phyloP scores from a whole-genome alignment of 257 asterid genomes.

The Primulina eburnea region DNA sequence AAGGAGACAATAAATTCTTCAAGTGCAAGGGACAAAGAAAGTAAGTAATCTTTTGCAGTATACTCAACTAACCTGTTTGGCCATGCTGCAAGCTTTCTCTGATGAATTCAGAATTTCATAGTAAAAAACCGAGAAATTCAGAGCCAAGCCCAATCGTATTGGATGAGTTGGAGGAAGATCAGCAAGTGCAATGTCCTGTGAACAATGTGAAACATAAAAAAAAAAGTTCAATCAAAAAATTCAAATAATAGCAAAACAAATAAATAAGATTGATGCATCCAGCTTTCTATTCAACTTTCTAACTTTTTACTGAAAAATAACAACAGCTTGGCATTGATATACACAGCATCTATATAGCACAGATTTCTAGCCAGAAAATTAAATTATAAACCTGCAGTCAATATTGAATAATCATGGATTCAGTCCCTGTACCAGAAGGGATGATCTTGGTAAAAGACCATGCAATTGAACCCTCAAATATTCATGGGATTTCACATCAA shows the following conservation, averaged over 20 bases:
- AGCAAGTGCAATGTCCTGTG: conserved; percentile 52
- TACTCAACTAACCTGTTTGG: conserved; percentile 50
- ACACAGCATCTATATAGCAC: background rate
- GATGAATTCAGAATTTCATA: conserved; percentile 61
- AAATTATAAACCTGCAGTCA: background rate
- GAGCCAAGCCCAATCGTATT: conserved; percentile 61
- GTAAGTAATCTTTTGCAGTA: background rate
- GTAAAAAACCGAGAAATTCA: conserved; percentile 65
- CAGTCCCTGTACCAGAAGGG: conserved; percentile 4
- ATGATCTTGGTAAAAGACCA: background rate
- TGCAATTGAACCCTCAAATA: background rate
- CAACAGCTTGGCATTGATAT: background rate
- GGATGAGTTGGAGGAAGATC: conserved; percentile 63
- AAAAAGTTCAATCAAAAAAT: background rate
- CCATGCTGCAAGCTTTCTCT: conserved; percentile 68
- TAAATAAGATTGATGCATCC: background rate
- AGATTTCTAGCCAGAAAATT: background rate
- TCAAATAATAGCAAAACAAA: background rate
- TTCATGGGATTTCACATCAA: no score
- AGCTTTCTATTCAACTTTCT: background rate
- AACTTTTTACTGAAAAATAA: background rate
- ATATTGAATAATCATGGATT: background rate
- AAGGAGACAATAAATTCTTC: no score
- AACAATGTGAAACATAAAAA: conserved; percentile 15
- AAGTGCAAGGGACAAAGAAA: background rate